Evolutionary conservation across 2,329 filamentous ascomycete genomes (phyloP).

Genomic region (Pseudogymnoascus sp.): DNA sequence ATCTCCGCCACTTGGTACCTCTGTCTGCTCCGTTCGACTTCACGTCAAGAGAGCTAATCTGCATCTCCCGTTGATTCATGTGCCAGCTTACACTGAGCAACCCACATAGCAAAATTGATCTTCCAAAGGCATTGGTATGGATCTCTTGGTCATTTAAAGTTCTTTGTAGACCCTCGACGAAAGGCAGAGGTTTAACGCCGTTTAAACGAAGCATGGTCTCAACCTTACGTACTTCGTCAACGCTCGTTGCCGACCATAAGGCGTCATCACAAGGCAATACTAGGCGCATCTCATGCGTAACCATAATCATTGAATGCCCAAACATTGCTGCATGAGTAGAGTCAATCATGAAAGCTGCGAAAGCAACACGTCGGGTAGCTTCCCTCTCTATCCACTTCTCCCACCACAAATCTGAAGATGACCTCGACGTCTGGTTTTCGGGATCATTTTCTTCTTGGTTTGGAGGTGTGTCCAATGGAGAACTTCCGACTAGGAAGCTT

Average conservation of each 20-base stretch:
- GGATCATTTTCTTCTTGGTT: conserved; percentile 46
- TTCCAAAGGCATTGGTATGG: conserved; percentile 85
- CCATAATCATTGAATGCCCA: conserved; percentile 94
- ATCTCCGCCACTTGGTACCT: conserved; percentile 82
- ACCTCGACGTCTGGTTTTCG: conserved; percentile 36
- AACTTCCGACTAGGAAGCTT: conserved; percentile 81
- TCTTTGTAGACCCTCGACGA: conserved; percentile 83
- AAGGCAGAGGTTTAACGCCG: conserved; percentile 76
- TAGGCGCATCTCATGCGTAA: conserved; percentile 88
- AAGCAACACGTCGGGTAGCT: conserved; percentile 80
- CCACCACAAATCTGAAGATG: conserved; percentile 80
- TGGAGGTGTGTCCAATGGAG: conserved; percentile 78
- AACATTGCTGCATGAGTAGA: conserved; percentile 98
- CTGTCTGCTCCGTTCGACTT: conserved; percentile 69
- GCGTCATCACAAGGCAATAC: conserved; percentile 88
- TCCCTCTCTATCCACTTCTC: conserved; percentile 94
- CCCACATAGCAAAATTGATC: conserved; percentile 90
- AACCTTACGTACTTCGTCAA: conserved; percentile 75
- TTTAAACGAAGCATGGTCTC: conserved; percentile 75
- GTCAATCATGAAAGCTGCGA: conserved; percentile 91
- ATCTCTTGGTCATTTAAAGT: conserved; percentile 82
- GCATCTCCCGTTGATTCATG: conserved; percentile 91
- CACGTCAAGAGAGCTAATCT: conserved; percentile 79
- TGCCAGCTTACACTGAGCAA: conserved; percentile 93
- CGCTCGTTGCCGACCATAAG: conserved; percentile 84